Evolutionary conservation across 306 rosid genomes (phyloP).

Genomic region (Medicago ruthenica): DNA sequence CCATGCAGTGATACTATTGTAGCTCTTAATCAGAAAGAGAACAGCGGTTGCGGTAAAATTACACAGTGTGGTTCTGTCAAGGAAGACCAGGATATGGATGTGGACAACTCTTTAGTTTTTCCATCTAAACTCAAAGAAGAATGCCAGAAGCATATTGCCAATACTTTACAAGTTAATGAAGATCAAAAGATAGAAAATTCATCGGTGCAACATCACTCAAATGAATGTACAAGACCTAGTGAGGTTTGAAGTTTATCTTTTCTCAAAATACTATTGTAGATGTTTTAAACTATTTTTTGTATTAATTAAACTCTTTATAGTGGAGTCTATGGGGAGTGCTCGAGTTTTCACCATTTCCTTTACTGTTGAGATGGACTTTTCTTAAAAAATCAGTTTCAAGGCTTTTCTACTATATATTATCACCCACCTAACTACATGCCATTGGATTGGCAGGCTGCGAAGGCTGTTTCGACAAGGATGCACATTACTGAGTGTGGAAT

Average conservation of each 20-base stretch:
- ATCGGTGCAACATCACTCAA: constrained; percentile 29
- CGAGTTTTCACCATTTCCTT: not conserved
- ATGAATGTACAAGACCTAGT: constrained; percentile 44
- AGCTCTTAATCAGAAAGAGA: not conserved
- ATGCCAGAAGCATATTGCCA: constrained; percentile 18
- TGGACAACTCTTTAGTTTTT: constrained; percentile 37
- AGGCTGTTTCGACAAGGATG: constrained; percentile 41
- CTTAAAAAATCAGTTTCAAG: not conserved
- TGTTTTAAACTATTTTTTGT: not conserved
- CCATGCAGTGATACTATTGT: not conserved
- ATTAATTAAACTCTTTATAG: not conserved
- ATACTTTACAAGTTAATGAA: constrained; percentile 44
- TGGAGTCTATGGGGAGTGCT: not conserved
- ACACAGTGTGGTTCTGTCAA: not conserved
- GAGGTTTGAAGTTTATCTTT: constrained; percentile 47
- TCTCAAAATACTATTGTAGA: constrained; percentile 26
- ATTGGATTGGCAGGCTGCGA: constrained; percentile 56
- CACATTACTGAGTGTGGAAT: constrained; percentile 41
- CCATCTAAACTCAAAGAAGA: constrained; percentile 18
- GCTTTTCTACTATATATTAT: not conserved
- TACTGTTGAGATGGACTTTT: not conserved
- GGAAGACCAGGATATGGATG: not conserved
- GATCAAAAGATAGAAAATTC: constrained; percentile 40
- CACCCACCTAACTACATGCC: not conserved
- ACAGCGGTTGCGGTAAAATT: not conserved